Evolutionary conservation across 257 asterid species (phyloP), one percentile per base, ranked within the genome.

Genomic region (Fraxinus excelsior): DNA sequence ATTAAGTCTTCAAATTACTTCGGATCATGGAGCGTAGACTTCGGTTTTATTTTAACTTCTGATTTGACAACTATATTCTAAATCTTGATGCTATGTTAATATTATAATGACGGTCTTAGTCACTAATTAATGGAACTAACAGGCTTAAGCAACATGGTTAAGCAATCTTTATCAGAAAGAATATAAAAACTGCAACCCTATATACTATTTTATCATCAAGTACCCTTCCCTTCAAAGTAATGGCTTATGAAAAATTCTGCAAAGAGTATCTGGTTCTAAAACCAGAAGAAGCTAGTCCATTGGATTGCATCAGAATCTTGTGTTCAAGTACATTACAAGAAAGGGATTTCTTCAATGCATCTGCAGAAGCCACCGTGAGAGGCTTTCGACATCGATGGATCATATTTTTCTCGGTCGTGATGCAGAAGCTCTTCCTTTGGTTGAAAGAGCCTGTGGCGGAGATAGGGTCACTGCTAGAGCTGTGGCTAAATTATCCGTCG

Each of bases 381-480:
- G 80, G 84, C 40, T 68, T 88, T 53, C 69, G 82, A 1, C 84
- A 56, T 3, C 78, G 97, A 79, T 91, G 94, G 97, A 82, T 91
- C 51, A 42, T 92, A 21, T 89, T 92, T 72, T 69, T 88, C 31
- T 91, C 96, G 1, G 80, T 91, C 0, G 79, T 75, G 28, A 49
- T 79, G 13, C 94, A 89, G 75, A 92, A 86, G 71, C 8, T 81
- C 1, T 10, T 91, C 2, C 40, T 87, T 28, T 23, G 10, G 37
- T 76, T 83, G 75, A 83, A 75, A 81, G 78, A n/a, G 8, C 97
- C 96, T 0, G 0, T 88, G 90, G 87, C 84, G 16, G 62, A 13
- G 51, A 13, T 80, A 2, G 96, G 96, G 5, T 66, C 83, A 0
- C 21, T 37, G 58, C 10, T 88, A 12, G 97, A 91, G 79, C 75